Percentiles rank a stretch among this genome's conserved stretches.
phyloP scores from a whole-genome alignment of 345 rosid species.

The Atalantia buxifolia region DNA sequence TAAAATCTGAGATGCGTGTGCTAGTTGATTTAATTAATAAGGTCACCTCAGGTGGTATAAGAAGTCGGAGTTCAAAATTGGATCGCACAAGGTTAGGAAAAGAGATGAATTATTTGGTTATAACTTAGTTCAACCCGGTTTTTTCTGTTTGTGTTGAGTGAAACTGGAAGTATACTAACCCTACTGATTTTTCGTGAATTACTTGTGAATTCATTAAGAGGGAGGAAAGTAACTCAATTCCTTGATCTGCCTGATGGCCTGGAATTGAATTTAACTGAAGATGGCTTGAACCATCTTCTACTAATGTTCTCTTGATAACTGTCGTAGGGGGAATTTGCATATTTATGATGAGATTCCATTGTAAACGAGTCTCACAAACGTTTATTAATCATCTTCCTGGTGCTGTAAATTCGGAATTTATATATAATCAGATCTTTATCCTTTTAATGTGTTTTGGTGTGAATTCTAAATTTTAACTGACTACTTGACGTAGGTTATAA shows the following conservation, averaged over 20 bases:
- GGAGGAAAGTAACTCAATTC: neutral
- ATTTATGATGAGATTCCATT: neutral
- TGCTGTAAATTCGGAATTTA: neutral
- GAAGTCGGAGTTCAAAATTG: neutral
- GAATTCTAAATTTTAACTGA: neutral
- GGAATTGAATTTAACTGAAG: neutral
- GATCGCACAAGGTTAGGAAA: too few species aligned
- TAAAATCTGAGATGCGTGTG: neutral
- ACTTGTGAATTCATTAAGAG: neutral
- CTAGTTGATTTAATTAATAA: neutral
- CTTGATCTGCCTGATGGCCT: neutral
- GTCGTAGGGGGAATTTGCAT: neutral
- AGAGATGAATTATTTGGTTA: too few species aligned
- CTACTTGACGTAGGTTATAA: constrained; percentile 60
- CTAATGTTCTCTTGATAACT: neutral
- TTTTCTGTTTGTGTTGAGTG: too few species aligned
- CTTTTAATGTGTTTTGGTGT: neutral
- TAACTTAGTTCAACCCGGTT: too few species aligned
- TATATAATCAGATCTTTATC: neutral
- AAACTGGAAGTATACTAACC: too few species aligned
- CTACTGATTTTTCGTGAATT: too few species aligned
- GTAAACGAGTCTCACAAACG: neutral
- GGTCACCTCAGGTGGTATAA: neutral
- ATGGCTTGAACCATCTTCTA: neutral
- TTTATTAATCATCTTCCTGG: neutral